A percentile compares a stretch with the other conserved stretches of the same genome.
phyloP scores from a whole-genome alignment of 306 rosid genomes.

The Lotus japonicus region DNA sequence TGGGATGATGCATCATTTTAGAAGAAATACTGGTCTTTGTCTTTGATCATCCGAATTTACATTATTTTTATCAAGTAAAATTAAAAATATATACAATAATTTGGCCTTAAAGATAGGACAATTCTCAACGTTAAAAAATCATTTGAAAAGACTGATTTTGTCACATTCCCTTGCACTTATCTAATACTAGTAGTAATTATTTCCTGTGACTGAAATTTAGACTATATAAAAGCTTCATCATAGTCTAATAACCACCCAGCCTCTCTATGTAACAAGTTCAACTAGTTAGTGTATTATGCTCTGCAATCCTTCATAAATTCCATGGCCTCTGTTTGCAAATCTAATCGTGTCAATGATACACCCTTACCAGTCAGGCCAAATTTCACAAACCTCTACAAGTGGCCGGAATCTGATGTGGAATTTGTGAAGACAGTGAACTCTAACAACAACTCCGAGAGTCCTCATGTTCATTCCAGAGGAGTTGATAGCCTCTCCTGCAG shows the following conservation, averaged over 20 bases:
- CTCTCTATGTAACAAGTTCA: not conserved
- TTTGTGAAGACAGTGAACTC: conserved; percentile 35
- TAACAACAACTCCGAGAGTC: not conserved
- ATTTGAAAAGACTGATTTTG: not conserved
- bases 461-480: not conserved
- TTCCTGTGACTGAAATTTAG: not conserved
- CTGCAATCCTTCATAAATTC: not conserved
- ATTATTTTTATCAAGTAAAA: not conserved
- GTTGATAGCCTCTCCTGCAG: conserved; percentile 36
- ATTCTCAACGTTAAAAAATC: not conserved
- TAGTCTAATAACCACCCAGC: not conserved
- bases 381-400: conserved; percentile 31
- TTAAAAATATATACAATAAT: not conserved
- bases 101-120: not conserved
- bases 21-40: too few relatives aligned
- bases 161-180: conserved; percentile 11
- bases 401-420: conserved; percentile 59
- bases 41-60: not conserved
- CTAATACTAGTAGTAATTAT: not conserved
- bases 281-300: not conserved
- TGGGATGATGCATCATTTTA: too few relatives aligned
- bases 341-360: conserved; percentile 17
- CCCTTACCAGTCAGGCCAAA: conserved; percentile 27
- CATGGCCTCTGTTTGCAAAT: conserved; percentile 32
- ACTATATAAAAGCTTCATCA: not conserved